These are phyloP conservation scores for Neurospora sp. DNA, from an alignment of 2,329 filamentous ascomycete species.

Conservation along the genomic window DNA sequence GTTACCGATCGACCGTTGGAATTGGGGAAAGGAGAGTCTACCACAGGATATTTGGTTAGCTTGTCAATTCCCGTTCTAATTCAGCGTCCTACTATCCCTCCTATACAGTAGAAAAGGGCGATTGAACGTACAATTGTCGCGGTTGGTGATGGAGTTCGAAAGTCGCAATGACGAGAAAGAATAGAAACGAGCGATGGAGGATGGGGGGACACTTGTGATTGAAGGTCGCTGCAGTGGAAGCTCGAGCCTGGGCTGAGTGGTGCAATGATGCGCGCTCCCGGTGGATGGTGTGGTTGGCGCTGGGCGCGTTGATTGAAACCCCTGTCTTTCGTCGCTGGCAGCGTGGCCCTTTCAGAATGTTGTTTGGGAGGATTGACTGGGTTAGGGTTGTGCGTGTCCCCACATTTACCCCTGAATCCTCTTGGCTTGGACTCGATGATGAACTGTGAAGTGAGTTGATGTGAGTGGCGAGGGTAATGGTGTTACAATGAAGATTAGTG, in stretches of 20 bases:
- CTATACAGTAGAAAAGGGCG: too few relatives aligned
- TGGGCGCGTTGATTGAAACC: not conserved
- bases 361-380: not conserved
- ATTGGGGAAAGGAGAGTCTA: not conserved
- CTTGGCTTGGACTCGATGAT: not conserved
- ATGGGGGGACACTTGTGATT: not conserved
- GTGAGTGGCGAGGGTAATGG: not conserved
- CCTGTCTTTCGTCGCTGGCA: not conserved
- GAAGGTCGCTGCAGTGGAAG: not conserved
- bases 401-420: not conserved
- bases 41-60: not conserved
- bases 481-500: too few relatives aligned
- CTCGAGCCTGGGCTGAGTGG: not conserved
- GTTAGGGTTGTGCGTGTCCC: not conserved
- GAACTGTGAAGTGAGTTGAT: not conserved
- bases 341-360: not conserved
- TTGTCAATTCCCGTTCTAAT: not conserved
- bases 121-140: not conserved
- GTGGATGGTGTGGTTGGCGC: not conserved
- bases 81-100: not conserved
- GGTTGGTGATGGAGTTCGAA: not conserved
- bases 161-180: not conserved
- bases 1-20: not conserved
- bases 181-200: not conserved
- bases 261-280: not conserved